phyloP scores from a whole-genome alignment of 192 early-diverging fungal species.

The Coemansia sp. region DNA sequence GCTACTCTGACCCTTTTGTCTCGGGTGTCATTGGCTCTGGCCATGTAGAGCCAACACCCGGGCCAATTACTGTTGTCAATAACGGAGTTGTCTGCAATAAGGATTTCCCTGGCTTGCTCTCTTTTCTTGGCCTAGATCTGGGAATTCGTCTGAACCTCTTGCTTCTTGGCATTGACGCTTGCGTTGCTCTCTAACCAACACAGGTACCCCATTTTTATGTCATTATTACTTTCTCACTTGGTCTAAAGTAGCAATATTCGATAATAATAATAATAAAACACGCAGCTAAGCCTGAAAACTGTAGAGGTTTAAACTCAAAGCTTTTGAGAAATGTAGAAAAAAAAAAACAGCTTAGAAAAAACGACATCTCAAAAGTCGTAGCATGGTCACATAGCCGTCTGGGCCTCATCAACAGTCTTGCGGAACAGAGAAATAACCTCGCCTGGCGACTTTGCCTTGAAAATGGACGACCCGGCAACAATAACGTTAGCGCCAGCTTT shows the following conservation, averaged over 20 bases:
- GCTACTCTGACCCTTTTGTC: constrained; percentile 51
- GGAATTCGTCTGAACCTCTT: constrained; percentile 38
- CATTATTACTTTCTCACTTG: neutral
- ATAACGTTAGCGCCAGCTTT: constrained; percentile 97
- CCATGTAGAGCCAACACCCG: constrained; percentile 29
- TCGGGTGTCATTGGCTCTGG: constrained; percentile 47
- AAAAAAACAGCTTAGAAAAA: neutral
- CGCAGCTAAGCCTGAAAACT: neutral
- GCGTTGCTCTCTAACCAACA: constrained; percentile 34
- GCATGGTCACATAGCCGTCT: constrained; percentile 14
- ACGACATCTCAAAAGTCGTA: neutral
- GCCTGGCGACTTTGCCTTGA: constrained; percentile 73
- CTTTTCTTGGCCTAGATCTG: constrained; percentile 30
- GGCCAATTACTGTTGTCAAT: constrained; percentile 9
- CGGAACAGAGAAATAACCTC: constrained; percentile 70
- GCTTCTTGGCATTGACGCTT: constrained; percentile 46
- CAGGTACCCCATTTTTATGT: neutral
- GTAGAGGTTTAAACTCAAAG: neutral
- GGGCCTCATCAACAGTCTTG: constrained; percentile 38
- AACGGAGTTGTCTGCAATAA: constrained; percentile 28
- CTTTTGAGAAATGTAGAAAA: neutral
- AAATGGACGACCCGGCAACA: constrained; percentile 92
- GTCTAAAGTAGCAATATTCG: neutral
- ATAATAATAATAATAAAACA: neutral
- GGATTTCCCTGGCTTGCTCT: constrained; percentile 43